A percentile compares a stretch with the other conserved stretches of the same genome.
Evolutionary conservation across 1,284 basidiomycete genomes (phyloP).

Genomic region (Sanghuangporus weigelae): DNA sequence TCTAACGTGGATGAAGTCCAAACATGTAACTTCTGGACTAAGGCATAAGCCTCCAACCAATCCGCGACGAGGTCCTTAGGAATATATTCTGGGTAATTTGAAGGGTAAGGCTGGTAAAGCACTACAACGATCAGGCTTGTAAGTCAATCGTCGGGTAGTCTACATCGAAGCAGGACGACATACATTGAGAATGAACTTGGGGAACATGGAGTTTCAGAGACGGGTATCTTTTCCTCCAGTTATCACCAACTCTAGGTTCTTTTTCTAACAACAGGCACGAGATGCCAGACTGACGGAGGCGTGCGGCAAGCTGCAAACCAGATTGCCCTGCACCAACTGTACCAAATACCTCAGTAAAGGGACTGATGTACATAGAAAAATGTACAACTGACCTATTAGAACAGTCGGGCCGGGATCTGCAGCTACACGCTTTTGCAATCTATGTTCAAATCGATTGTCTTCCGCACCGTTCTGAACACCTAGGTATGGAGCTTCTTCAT

Average conservation of each 20-base stretch:
- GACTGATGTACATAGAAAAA: background rate
- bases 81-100: constrained; percentile 32
- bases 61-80: constrained; percentile 33
- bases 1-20: constrained; percentile 17
- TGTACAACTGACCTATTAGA: constrained; percentile 24
- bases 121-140: constrained; percentile 25
- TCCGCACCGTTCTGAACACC: constrained; percentile 17
- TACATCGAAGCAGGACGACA: constrained; percentile 14
- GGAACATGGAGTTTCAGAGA: constrained; percentile 42
- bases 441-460: constrained; percentile 2
- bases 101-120: constrained; percentile 33
- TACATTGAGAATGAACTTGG: constrained; percentile 31
- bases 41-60: constrained; percentile 33
- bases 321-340: constrained; percentile 50
- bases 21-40: constrained; percentile 8
- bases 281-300: constrained; percentile 46
- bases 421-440: constrained; percentile 18
- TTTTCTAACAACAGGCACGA: constrained; percentile 43
- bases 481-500: constrained; percentile 25
- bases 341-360: background rate
- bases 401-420: constrained; percentile 25
- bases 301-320: constrained; percentile 45
- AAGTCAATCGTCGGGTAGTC: background rate
- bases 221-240: constrained; percentile 49
- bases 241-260: constrained; percentile 43